phyloP scores from a whole-genome alignment of 1,284 basidiomycete species.

The Volvariella volvacea region DNA sequence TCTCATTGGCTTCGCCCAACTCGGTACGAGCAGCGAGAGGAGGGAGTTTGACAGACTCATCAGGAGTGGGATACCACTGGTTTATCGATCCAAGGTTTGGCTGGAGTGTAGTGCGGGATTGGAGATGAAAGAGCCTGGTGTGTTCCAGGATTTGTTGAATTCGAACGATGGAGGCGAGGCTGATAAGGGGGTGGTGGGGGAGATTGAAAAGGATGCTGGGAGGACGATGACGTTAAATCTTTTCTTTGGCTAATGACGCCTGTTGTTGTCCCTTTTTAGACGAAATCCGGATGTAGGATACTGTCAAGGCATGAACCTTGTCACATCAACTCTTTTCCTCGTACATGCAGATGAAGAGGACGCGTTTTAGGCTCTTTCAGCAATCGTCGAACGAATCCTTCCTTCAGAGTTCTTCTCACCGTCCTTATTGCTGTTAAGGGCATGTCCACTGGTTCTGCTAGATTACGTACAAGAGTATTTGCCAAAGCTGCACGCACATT shows the following conservation, averaged over 20 bases:
- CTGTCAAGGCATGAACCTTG: constrained; percentile 92
- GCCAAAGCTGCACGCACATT: constrained; percentile 73
- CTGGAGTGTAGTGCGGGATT: constrained; percentile 88
- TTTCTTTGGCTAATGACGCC: constrained; percentile 96
- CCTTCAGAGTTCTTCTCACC: constrained; percentile 84
- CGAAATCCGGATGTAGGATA: constrained; percentile 84
- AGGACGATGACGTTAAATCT: constrained; percentile 94
- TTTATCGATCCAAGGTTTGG: constrained; percentile 86
- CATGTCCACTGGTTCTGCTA: constrained; percentile 86
- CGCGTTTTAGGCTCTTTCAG: constrained; percentile 93
- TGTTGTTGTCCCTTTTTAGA: constrained; percentile 69
- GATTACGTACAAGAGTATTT: constrained; percentile 79
- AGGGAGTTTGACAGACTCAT: constrained; percentile 77
- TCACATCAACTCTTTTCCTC: constrained; percentile 89
- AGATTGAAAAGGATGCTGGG: constrained; percentile 95
- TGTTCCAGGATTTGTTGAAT: constrained; percentile 79
- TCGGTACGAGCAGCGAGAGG: constrained; percentile 77
- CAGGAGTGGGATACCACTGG: constrained; percentile 81
- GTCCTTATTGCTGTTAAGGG: constrained; percentile 80
- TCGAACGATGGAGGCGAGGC: constrained; percentile 37
- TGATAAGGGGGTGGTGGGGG: constrained; percentile 48
- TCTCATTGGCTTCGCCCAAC: constrained; percentile 83
- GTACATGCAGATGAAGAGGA: constrained; percentile 94
- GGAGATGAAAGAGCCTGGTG: constrained; percentile 88
- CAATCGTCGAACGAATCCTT: constrained; percentile 82